phyloP scores from a whole-genome alignment of 2,329 filamentous ascomycete genomes.

The Fusarium sp. region DNA sequence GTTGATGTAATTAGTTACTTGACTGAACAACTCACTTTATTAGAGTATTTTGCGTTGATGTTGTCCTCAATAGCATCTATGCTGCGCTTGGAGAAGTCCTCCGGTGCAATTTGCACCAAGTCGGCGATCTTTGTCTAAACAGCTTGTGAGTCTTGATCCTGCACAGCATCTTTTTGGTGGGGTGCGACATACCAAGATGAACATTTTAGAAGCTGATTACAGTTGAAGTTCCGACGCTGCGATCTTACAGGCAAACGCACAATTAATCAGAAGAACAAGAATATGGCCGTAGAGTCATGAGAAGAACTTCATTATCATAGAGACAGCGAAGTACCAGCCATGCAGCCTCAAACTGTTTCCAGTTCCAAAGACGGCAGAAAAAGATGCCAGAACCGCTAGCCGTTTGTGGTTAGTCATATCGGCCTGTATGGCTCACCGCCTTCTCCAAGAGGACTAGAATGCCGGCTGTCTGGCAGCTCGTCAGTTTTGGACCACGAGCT shows the following conservation, averaged over 20 bases:
- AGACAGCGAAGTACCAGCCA: neutral
- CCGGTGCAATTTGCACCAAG: slow-evolving; percentile 89
- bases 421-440: slow-evolving; percentile 1
- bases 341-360: slow-evolving; percentile 13
- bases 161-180: slow-evolving; percentile 20
- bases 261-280: neutral
- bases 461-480: slow-evolving; percentile 19
- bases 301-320: slow-evolving; percentile 3
- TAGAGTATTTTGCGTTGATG: slow-evolving; percentile 96
- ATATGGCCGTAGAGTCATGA: slow-evolving; percentile 2
- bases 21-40: slow-evolving; percentile 69
- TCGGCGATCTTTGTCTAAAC: slow-evolving; percentile 89
- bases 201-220: slow-evolving; percentile 53
- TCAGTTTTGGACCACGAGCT: slow-evolving; percentile 25
- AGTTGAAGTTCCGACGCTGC: too few relatives aligned
- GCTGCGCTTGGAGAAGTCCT: slow-evolving; percentile 87
- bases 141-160: slow-evolving; percentile 25
- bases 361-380: slow-evolving; percentile 40
- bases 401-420: neutral
- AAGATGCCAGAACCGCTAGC: slow-evolving; percentile 27
- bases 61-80: slow-evolving; percentile 91
- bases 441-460: neutral
- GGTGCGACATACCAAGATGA: slow-evolving; percentile 58
- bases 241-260: neutral
- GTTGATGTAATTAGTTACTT: neutral